A percentile compares a stretch with the other conserved stretches of the same genome.
Conservation (phyloP, 192 early-diverging fungal genomes). For the Backusella sp. region DNA sequence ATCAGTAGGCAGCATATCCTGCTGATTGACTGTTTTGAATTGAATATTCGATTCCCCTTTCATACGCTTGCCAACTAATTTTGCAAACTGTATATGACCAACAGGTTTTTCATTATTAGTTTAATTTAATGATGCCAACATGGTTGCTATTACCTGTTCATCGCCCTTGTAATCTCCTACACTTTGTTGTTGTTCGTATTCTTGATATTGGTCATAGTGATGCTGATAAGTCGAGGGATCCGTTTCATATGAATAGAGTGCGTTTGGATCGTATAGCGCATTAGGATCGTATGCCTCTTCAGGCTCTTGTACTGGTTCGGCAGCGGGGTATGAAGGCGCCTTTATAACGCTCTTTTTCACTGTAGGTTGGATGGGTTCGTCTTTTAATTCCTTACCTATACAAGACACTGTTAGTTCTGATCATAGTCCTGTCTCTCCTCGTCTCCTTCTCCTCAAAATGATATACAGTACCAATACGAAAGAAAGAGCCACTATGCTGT, state of each 20-base stretch:
- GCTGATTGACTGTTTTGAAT: conserved; percentile 28
- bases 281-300: conserved; percentile 3
- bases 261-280: conserved; percentile 30
- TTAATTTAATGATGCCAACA: background rate
- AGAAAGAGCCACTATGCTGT: conserved; percentile 26
- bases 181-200: conserved; percentile 8
- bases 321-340: background rate
- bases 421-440: background rate
- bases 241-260: conserved; percentile 25
- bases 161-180: background rate
- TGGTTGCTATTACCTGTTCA: conserved; percentile 7
- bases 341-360: background rate
- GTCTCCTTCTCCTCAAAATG: background rate
- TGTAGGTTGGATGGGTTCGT: background rate
- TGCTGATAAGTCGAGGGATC: conserved; percentile 27
- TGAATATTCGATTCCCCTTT: conserved; percentile 22
- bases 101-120: background rate
- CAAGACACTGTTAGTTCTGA: background rate
- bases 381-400: conserved; percentile 1
- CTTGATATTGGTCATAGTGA: conserved; percentile 18
- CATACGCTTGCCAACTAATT: conserved; percentile 25
- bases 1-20: conserved; percentile 28
- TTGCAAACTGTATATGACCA: conserved; percentile 7
- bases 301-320: background rate
- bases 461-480: conserved; percentile 23